phyloP scores from a whole-genome alignment of 768 basidiomycete species.

The Megacollybia marginata region DNA sequence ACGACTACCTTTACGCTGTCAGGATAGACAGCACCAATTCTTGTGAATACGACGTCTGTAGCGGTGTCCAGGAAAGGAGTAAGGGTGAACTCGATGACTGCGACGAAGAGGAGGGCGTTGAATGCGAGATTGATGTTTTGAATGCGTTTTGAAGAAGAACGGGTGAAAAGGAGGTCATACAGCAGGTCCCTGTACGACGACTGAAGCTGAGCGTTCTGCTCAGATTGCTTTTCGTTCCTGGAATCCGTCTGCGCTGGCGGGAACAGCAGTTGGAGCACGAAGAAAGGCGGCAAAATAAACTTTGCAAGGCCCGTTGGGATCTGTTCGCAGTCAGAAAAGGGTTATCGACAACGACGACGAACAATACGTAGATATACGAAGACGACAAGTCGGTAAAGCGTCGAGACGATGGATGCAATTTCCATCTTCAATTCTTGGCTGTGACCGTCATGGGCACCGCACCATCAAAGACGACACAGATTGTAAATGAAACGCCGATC shows the following conservation, averaged over 20 bases:
- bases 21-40: slow-evolving; percentile 65
- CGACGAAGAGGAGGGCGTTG: slow-evolving; percentile 6
- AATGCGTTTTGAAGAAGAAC: slow-evolving; percentile 17
- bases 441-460: too few species aligned
- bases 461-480: too few species aligned
- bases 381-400: background rate
- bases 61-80: slow-evolving; percentile 53
- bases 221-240: background rate
- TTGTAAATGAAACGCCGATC: background rate
- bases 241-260: background rate
- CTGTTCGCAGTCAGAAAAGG: background rate
- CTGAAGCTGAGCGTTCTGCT: too few species aligned
- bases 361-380: slow-evolving; percentile 13
- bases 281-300: background rate
- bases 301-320: background rate
- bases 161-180: slow-evolving; percentile 15
- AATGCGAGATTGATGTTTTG: slow-evolving; percentile 9
- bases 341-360: background rate
- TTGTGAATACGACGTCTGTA: slow-evolving; percentile 49
- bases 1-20: slow-evolving; percentile 55
- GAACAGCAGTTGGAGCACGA: background rate
- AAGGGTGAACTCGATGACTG: slow-evolving; percentile 37
- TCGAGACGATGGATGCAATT: background rate
- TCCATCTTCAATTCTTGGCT: too few species aligned
- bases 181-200: too few species aligned